phyloP scores from a whole-genome alignment of 2,329 filamentous ascomycete genomes.

The Ilyonectria sp. region DNA sequence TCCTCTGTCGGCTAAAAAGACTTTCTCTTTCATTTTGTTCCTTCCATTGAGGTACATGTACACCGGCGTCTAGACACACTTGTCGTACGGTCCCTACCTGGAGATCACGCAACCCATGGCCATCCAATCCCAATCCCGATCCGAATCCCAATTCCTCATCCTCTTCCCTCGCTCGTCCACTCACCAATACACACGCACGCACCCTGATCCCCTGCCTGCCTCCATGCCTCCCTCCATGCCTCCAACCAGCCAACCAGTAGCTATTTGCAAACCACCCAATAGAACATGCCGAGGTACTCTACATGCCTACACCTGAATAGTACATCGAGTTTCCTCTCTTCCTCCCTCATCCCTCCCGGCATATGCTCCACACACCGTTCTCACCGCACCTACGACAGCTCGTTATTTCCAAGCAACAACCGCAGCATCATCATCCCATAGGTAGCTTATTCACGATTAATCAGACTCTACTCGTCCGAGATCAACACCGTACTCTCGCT shows the following conservation, averaged over 20 bases:
- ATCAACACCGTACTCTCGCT: slow-evolving; percentile 58
- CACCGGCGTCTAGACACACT: background rate
- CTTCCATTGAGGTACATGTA: slow-evolving; percentile 13
- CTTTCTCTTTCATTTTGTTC: slow-evolving; percentile 9
- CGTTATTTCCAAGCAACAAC: slow-evolving; percentile 19
- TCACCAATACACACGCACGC: slow-evolving; percentile 21
- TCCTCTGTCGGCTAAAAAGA: slow-evolving; percentile 19
- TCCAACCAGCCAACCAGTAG: slow-evolving; percentile 5
- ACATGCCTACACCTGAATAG: slow-evolving; percentile 10
- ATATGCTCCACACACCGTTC: slow-evolving; percentile 13
- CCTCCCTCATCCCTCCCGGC: slow-evolving; percentile 5
- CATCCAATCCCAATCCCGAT: slow-evolving; percentile 16
- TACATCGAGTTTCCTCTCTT: slow-evolving; percentile 1
- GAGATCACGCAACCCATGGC: slow-evolving; percentile 27
- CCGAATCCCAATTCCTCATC: slow-evolving; percentile 7
- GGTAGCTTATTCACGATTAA: slow-evolving; percentile 14
- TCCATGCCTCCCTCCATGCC: background rate
- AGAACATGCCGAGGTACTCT: slow-evolving; percentile 22
- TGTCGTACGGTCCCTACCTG: slow-evolving; percentile 24
- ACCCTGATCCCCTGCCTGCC: slow-evolving; percentile 7
- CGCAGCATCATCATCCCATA: slow-evolving; percentile 10
- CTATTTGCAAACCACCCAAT: slow-evolving; percentile 17
- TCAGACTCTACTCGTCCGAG: slow-evolving; percentile 38
- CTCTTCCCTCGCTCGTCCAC: slow-evolving; percentile 16
- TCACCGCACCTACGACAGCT: slow-evolving; percentile 15